Evolutionary conservation across 305 asterid species (phyloP).

Genomic region (Plantago lanceolata): DNA sequence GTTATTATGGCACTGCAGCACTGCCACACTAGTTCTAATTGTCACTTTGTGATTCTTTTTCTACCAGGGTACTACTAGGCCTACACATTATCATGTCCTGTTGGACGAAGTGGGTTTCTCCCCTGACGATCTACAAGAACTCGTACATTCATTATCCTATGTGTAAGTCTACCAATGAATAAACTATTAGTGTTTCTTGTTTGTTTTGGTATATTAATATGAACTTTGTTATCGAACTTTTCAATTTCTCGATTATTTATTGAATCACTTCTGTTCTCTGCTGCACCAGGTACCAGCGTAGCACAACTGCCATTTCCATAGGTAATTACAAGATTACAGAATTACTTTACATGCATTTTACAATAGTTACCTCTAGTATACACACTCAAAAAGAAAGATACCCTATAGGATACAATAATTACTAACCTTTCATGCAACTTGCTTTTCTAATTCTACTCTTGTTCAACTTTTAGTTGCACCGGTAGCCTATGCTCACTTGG

Average conservation of each 20-base stretch:
- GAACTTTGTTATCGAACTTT: background rate
- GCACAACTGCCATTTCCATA: conserved; percentile 91
- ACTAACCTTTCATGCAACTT: background rate
- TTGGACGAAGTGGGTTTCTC: conserved; percentile 70
- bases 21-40: background rate
- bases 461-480: conserved; percentile 59
- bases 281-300: conserved; percentile 87
- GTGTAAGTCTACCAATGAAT: conserved; percentile 50
- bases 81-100: conserved; percentile 83
- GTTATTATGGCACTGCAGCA: background rate
- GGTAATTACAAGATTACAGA: conserved; percentile 45
- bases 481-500: conserved; percentile 85
- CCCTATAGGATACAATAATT: too few relatives aligned
- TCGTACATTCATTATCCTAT: conserved; percentile 77
- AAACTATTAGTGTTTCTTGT: background rate
- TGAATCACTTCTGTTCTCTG: background rate
- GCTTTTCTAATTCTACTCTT: background rate
- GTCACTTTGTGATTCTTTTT: background rate
- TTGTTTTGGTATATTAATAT: background rate
- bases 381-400: too few relatives aligned
- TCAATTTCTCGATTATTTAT: background rate
- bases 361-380: background rate
- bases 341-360: background rate
- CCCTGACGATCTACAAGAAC: conserved; percentile 80
- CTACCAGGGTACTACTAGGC: conserved; percentile 78